Conservation (phyloP, 2,329 filamentous ascomycete species). For the Paramyrothecium sp. region DNA sequence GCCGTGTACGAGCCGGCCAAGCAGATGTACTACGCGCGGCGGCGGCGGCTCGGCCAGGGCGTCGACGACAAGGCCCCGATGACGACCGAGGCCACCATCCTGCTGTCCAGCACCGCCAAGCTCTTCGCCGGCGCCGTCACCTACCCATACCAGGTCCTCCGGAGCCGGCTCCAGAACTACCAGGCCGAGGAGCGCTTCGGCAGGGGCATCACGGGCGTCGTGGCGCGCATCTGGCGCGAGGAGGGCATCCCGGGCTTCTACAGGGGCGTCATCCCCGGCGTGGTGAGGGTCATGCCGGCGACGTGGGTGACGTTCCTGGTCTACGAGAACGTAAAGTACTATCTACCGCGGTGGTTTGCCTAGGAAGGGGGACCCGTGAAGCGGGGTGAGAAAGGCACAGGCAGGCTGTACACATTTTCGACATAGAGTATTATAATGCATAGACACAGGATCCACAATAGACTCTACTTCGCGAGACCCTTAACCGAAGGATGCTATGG, state of each 20-base stretch:
- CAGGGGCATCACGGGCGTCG: constrained; percentile 67
- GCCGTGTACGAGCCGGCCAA: constrained; percentile 82
- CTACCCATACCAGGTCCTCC: constrained; percentile 92
- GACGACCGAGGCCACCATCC: constrained; percentile 74
- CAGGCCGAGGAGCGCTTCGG: constrained; percentile 74
- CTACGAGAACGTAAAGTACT: constrained; percentile 87
- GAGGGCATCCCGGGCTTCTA: constrained; percentile 87
- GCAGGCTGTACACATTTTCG: neutral
- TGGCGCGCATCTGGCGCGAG: constrained; percentile 70
- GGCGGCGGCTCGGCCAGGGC: constrained; percentile 16
- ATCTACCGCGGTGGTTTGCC: constrained; percentile 50
- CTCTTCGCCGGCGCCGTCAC: constrained; percentile 85
- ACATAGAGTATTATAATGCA: neutral
- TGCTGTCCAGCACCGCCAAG: constrained; percentile 78
- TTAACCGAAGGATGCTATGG: too few relatives aligned
- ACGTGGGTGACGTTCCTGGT: constrained; percentile 97
- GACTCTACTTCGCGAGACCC: neutral
- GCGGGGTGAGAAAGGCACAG: neutral
- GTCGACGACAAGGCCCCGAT: constrained; percentile 33
- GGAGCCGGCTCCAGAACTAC: constrained; percentile 87
- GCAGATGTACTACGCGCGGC: constrained; percentile 52
- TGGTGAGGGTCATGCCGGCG: constrained; percentile 87
- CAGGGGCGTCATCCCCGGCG: constrained; percentile 82
- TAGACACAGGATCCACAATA: neutral
- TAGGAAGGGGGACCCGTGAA: neutral